Evolutionary conservation across 768 basidiomycete species (phyloP).

Genomic region (Lactarius trivialis): DNA sequence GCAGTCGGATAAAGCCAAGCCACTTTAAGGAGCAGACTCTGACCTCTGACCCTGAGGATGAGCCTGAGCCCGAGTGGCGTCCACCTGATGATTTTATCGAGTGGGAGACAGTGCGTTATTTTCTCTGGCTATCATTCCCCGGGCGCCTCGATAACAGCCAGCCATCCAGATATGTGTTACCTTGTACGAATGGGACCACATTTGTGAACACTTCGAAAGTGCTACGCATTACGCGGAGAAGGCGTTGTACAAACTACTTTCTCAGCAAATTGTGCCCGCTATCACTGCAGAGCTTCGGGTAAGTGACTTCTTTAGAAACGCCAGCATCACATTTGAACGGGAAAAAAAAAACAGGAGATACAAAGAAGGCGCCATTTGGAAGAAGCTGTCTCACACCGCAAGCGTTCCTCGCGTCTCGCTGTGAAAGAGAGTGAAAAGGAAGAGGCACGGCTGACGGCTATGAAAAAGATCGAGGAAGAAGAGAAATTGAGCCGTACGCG

Average conservation of each 20-base stretch:
- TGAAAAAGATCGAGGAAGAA: conserved; percentile 55
- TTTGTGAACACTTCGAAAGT: conserved; percentile 67
- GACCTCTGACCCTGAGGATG: conserved; percentile 21
- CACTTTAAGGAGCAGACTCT: conserved; percentile 12
- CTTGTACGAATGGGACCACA: conserved; percentile 77
- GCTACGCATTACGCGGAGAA: conserved; percentile 78
- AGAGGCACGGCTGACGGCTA: conserved; percentile 55
- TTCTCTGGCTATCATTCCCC: background rate
- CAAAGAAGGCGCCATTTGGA: conserved; percentile 58
- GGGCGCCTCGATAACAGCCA: background rate
- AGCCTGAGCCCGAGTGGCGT: conserved; percentile 25
- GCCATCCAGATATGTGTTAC: conserved; percentile 69
- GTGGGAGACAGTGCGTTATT: conserved; percentile 73
- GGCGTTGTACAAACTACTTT: conserved; percentile 62
- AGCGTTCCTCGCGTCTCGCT: conserved; percentile 86
- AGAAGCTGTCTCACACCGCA: conserved; percentile 75
- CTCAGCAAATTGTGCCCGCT: conserved; percentile 60
- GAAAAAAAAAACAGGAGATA: conserved; percentile 41
- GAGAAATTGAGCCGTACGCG: conserved; percentile 60
- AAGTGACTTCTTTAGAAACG: conserved; percentile 22
- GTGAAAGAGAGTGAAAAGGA: conserved; percentile 75
- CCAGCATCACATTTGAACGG: background rate
- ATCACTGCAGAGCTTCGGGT: conserved; percentile 65
- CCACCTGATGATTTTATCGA: conserved; percentile 59
- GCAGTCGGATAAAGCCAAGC: conserved; percentile 8